Evolutionary conservation across 352 stramenopile genomes (phyloP), one percentile per base, ranked within the genome.

Genomic region (Phytophthora niederhauseri): DNA sequence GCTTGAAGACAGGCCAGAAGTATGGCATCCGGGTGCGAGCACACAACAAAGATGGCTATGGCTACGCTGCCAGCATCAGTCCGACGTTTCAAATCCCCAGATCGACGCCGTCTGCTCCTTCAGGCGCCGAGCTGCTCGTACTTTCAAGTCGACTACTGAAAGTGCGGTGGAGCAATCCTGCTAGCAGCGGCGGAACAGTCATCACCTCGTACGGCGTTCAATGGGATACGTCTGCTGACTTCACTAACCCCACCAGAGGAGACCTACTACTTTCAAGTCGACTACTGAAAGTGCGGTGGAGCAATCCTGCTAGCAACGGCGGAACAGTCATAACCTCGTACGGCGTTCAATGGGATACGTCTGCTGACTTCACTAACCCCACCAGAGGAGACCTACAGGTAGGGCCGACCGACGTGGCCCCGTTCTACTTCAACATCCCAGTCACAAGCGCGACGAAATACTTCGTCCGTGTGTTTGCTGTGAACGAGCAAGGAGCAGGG

Each of bases 351-450:
- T 99, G 96, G 96, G 95, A 98, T 64, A 90, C 76, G 6, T 20
- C 41, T 20, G 41, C 17, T 48, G 5, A 48, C n/a, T 48, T 48
- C 17, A 48, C 41, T 8, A 48, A 17, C 41, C 41, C 15, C 41
- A 22, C 41, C 41, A 48, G 41, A 9, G 41, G 41, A 20, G 15
- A n/a, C 15, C 41, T 22, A 3, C 41, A 48, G 17, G 77, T 90
- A 15, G 58, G 70, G 5, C 43, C 79, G 14, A 80, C 66, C 0
- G 75, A 85, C 36, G 31, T 31, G 0, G 76, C 76, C 12, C 83
- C 82, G 1, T 98, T 92, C 78, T 99, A 90, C 68, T 97, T 91
- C 60, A 98, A 98, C 57, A 97, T 99, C 59, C 62, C 81, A 7
- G 79, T 98, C 11, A 63, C 82, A 5, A 43, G 72, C 8, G 46